A percentile compares a stretch with the other conserved stretches of the same genome.
phyloP scores from a whole-genome alignment of 2,329 filamentous ascomycete genomes.

The Huntiella moniliformis region DNA sequence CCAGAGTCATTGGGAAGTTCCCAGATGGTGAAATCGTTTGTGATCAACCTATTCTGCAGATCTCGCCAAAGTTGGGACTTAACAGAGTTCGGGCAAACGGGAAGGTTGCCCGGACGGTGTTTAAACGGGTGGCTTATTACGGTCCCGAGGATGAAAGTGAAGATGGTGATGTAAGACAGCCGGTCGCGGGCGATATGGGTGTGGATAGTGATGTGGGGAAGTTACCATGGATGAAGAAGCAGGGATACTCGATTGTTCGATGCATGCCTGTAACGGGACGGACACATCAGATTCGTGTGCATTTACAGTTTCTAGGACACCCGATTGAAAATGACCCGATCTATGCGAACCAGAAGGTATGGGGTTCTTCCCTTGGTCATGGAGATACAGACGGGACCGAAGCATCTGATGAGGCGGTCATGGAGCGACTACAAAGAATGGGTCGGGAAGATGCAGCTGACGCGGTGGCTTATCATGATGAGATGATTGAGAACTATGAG shows the following conservation, averaged over 20 bases:
- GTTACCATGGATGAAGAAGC: constrained; percentile 31
- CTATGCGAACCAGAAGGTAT: constrained; percentile 86
- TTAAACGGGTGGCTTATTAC: constrained; percentile 85
- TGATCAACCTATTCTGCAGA: constrained; percentile 81
- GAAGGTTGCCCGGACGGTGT: constrained; percentile 76
- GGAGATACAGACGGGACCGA: constrained; percentile 44
- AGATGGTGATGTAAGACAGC: constrained; percentile 7
- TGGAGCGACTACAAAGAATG: constrained; percentile 70
- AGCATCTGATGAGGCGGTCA: constrained; percentile 75
- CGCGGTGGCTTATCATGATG: constrained; percentile 81
- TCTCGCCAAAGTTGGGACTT: constrained; percentile 84
- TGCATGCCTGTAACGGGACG: constrained; percentile 85
- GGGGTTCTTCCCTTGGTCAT: constrained; percentile 60
- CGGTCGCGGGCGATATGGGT: constrained; percentile 6
- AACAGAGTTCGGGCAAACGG: constrained; percentile 90
- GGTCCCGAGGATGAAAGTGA: constrained; percentile 27
- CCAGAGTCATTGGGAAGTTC: constrained; percentile 77
- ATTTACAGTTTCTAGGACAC: constrained; percentile 83
- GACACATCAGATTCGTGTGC: constrained; percentile 87
- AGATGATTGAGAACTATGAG: constrained; percentile 80
- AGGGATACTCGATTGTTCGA: constrained; percentile 85
- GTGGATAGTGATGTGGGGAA: constrained; percentile 15
- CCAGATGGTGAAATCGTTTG: constrained; percentile 82
- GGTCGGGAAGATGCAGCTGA: constrained; percentile 86
- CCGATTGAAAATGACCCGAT: constrained; percentile 96